Evolutionary conservation across 2,329 filamentous ascomycete species (phyloP).

Genomic region (Fusarium stilboides): DNA sequence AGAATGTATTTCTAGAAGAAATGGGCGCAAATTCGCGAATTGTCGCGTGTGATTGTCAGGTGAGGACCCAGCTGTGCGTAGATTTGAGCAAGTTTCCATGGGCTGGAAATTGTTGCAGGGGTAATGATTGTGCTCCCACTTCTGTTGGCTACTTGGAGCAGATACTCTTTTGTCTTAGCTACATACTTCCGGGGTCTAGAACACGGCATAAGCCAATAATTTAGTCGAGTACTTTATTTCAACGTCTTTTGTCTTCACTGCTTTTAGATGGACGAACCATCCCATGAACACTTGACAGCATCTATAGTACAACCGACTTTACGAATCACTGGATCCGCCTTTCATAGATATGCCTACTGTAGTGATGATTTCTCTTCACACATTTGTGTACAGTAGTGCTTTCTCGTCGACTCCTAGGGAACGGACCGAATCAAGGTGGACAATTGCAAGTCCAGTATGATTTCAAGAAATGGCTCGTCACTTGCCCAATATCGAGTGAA

Average conservation of each 20-base stretch:
- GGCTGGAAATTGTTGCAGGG: slow-evolving; percentile 27
- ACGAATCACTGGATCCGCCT: neutral
- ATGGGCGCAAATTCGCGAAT: slow-evolving; percentile 3
- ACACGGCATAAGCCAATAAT: neutral
- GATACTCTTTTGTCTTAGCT: neutral
- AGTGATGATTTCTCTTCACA: no score
- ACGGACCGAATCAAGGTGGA: neutral
- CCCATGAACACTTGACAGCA: neutral
- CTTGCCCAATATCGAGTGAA: no score
- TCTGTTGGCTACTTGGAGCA: slow-evolving; percentile 4
- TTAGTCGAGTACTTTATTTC: slow-evolving; percentile 10
- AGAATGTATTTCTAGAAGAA: neutral
- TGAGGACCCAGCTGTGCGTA: slow-evolving; percentile 32
- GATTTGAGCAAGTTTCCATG: slow-evolving; percentile 49
- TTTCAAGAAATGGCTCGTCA: no score
- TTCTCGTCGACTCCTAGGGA: no score
- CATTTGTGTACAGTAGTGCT: no score
- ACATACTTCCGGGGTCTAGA: neutral
- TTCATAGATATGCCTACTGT: no score
- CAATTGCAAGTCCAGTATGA: neutral
- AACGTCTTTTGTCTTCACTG: neutral
- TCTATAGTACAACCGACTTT: neutral
- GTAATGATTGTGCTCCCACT: slow-evolving; percentile 16
- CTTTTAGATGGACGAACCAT: neutral
- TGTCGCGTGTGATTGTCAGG: slow-evolving; percentile 19